Percentiles rank a stretch among this genome's conserved stretches.
phyloP scores from a whole-genome alignment of 176 grass and related monocot genomes.

The Ensete glaucum region DNA sequence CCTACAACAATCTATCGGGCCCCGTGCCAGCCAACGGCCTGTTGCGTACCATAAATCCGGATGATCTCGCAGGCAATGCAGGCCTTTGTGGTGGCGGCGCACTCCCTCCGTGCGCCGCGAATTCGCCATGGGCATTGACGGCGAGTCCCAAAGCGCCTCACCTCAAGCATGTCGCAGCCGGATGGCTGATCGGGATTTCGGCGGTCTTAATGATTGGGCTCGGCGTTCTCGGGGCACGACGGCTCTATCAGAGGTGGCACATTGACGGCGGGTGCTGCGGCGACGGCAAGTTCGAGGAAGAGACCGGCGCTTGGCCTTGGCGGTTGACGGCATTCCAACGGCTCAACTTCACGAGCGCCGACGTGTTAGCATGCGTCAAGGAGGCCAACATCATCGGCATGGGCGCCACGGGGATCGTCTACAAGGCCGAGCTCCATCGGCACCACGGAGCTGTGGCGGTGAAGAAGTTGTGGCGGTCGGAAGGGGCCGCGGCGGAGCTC shows the following conservation, averaged over 20 bases:
- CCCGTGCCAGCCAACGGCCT: slow-evolving; percentile 60
- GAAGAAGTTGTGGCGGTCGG: slow-evolving; percentile 80
- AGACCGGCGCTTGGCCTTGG: slow-evolving; percentile 75
- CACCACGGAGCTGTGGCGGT: slow-evolving; percentile 75
- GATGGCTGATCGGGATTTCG: slow-evolving; percentile 67
- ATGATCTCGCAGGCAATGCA: slow-evolving; percentile 73
- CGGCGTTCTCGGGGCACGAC: slow-evolving; percentile 36
- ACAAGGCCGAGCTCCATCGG: slow-evolving; percentile 73
- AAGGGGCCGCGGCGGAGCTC: slow-evolving; percentile 29
- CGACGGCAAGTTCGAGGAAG: slow-evolving; percentile 33
- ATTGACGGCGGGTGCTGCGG: slow-evolving; percentile 58
- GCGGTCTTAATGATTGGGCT: slow-evolving; percentile 24
- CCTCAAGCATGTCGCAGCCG: slow-evolving; percentile 64
- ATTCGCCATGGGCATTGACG: slow-evolving; percentile 16
- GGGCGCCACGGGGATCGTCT: slow-evolving; percentile 82
- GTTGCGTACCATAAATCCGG: slow-evolving; percentile 70
- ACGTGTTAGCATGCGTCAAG: slow-evolving; percentile 84
- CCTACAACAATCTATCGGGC: slow-evolving; percentile 86
- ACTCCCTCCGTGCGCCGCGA: slow-evolving; percentile 37
- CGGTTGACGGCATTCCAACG: slow-evolving; percentile 79
- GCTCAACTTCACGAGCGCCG: slow-evolving; percentile 75
- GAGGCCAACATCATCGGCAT: slow-evolving; percentile 88
- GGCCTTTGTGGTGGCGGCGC: slow-evolving; percentile 73
- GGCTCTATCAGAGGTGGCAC: slow-evolving; percentile 55
- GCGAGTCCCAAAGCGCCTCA: slow-evolving; percentile 31